Conservation (phyloP, 176 grass and related monocot genomes). For the Canna indica region DNA sequence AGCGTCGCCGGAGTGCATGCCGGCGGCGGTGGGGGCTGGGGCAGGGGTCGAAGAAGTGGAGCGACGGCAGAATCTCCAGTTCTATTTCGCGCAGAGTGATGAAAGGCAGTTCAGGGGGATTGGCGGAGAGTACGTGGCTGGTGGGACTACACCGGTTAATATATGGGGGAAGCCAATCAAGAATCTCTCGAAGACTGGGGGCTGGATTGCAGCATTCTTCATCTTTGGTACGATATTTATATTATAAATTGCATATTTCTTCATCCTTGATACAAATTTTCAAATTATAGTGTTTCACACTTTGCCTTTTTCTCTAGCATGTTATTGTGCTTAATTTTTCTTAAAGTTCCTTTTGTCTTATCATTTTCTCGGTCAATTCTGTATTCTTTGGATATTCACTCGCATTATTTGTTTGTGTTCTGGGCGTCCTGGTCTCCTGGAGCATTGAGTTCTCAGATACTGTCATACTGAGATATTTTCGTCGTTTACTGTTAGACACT, state of each 20-base stretch:
- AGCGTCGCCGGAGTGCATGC: conserved; percentile 30
- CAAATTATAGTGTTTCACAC: not conserved
- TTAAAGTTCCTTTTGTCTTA: not conserved
- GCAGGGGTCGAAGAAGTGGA: conserved; percentile 1
- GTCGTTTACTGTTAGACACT: no score
- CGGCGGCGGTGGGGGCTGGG: not conserved
- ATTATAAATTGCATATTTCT: not conserved
- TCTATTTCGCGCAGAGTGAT: conserved; percentile 62
- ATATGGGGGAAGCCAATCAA: conserved; percentile 50
- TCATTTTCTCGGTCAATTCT: no score
- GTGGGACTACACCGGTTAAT: conserved; percentile 54
- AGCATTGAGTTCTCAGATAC: no score
- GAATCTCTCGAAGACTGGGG: conserved; percentile 56
- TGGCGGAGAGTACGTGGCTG: conserved; percentile 26
- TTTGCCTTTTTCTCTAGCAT: not conserved
- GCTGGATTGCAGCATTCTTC: conserved; percentile 81
- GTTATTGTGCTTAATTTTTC: not conserved
- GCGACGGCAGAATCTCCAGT: conserved; percentile 44
- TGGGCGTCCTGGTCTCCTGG: no score
- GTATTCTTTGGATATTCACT: no score
- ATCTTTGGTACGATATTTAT: conserved; percentile 43
- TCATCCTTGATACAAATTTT: not conserved
- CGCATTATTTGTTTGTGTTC: no score
- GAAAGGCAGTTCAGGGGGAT: conserved; percentile 37
- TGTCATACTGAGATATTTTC: no score